Conservation (phyloP, 306 rosid species). For the Glycine tomentella region DNA sequence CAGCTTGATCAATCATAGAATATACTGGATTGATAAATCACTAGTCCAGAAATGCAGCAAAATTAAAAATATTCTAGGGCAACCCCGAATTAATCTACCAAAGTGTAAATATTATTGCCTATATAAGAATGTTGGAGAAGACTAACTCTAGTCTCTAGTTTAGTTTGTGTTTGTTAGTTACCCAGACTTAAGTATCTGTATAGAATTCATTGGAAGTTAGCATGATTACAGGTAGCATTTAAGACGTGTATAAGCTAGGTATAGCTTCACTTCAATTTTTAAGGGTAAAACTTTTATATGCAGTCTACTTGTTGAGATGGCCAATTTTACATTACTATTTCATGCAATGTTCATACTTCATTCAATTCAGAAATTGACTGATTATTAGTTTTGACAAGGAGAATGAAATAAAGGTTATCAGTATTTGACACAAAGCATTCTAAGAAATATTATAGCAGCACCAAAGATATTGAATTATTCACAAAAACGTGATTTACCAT, state of each 20-base stretch:
- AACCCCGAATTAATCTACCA: conserved; percentile 1
- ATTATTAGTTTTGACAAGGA: neutral
- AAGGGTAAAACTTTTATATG: neutral
- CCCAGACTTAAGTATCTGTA: neutral
- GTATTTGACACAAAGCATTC: conserved; percentile 41
- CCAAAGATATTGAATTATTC: conserved; percentile 49
- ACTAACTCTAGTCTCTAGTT: neutral
- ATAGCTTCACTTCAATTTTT: neutral
- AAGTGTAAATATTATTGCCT: neutral
- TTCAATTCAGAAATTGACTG: neutral
- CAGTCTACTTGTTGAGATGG: conserved; percentile 23
- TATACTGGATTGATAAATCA: conserved; percentile 7
- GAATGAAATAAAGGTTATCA: too few species aligned
- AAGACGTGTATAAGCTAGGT: too few species aligned
- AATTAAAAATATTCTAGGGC: conserved; percentile 2
- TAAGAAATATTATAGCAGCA: conserved; percentile 63
- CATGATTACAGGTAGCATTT: too few species aligned
- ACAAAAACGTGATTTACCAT: too few species aligned
- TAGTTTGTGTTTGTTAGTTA: neutral
- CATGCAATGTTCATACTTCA: conserved; percentile 2
- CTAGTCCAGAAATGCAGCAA: neutral
- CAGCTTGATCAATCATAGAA: conserved; percentile 26
- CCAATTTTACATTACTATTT: neutral
- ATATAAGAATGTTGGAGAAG: neutral
- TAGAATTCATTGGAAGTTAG: too few species aligned